phyloP scores from a whole-genome alignment of 2,329 filamentous ascomycete genomes.

The Claviceps fusiformis region DNA sequence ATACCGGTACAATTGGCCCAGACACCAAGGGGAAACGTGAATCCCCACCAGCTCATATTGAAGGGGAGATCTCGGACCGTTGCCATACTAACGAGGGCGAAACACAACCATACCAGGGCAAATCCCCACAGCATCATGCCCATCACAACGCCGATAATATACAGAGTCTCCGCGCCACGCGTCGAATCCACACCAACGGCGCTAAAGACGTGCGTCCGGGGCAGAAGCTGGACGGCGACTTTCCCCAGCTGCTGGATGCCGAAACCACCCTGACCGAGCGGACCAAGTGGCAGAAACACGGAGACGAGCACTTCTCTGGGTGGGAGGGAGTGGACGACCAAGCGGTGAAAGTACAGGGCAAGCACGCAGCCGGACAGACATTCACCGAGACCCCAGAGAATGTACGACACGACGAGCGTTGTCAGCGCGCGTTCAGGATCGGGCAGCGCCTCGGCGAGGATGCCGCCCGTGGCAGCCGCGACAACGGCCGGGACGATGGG shows the following conservation, averaged over 20 bases:
- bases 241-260: slow-evolving; percentile 38
- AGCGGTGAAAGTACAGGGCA: slow-evolving; percentile 55
- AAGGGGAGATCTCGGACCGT: slow-evolving; percentile 28
- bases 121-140: slow-evolving; percentile 32
- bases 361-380: slow-evolving; percentile 47
- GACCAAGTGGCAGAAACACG: slow-evolving; percentile 53
- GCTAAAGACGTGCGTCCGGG: slow-evolving; percentile 29
- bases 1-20: slow-evolving; percentile 26
- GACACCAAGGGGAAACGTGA: slow-evolving; percentile 33
- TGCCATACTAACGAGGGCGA: slow-evolving; percentile 27
- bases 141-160: slow-evolving; percentile 39
- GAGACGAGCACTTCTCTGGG: slow-evolving; percentile 54
- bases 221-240: slow-evolving; percentile 29
- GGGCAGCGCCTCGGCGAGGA: slow-evolving; percentile 46
- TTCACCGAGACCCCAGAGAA: slow-evolving; percentile 54
- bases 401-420: slow-evolving; percentile 51
- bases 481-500: slow-evolving; percentile 56
- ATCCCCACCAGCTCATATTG: slow-evolving; percentile 35
- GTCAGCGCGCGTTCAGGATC: slow-evolving; percentile 40
- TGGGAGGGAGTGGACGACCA: slow-evolving; percentile 53
- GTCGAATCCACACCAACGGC: slow-evolving; percentile 20
- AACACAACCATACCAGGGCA: slow-evolving; percentile 28
- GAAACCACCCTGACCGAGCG: slow-evolving; percentile 53
- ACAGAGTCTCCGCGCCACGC: slow-evolving; percentile 32
- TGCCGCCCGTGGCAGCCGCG: slow-evolving; percentile 48